Evolutionary conservation across 306 rosid species (phyloP), one percentile per base, ranked within the genome.

Genomic region (Hippophae tibetana): DNA sequence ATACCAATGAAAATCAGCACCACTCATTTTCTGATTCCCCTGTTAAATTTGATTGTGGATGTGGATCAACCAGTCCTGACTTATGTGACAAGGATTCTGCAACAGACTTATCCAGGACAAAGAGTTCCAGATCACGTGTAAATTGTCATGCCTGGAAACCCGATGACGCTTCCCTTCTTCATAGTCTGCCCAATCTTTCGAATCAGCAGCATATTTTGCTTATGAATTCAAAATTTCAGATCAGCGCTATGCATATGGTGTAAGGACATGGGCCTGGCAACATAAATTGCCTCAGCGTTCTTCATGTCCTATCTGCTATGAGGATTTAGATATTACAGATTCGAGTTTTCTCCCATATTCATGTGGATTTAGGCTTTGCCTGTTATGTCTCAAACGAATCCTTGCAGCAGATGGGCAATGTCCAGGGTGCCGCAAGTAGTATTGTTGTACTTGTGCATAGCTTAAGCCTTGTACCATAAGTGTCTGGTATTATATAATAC

Each of bases 301-400:
- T 43, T 66, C 72, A 31, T 84, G 90, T 58, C 84, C 82, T 8
- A 78, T 78, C 18, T 84, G 84, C 78, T 84, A 67, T 23, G 86
- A 84, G 77, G 90, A 81, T 71, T 64, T 84, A 60, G 86, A 84
- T 13, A 49, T 68, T 56, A 78, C 86, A 11, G 86, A 81, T 63
- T 73, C 76, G 1, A 61, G 74, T 42, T 84, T 84, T 76, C 66
- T 76, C 65, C 84, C 90, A 8, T 81, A 86, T 60, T 71, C 69
- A 0, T 76, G 89, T 57, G 86, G 82, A 13, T 83, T 83, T 64
- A 75, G 57, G 55, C 75, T 78, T 13, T 81, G 90, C 64, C 78
- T 78, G 10, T 84, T 84, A 54, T 81, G 87, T 68, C 85, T 81
- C 73, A 81, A 78, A 56, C 73, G 56, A 72, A 84, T 84, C 68